Evolutionary conservation across 345 rosid species (phyloP).

Genomic region (Zanthoxylum bungeanum): DNA sequence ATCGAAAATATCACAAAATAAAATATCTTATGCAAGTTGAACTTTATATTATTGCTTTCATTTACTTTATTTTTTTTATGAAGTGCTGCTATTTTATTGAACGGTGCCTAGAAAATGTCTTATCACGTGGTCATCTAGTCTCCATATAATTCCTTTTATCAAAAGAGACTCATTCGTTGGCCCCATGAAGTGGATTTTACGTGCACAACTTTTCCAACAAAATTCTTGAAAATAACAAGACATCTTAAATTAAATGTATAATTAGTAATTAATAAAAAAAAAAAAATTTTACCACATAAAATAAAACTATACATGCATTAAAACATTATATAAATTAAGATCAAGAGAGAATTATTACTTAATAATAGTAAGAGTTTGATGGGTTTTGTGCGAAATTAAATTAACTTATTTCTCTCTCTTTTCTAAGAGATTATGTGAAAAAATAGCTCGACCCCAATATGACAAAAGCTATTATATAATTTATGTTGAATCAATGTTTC

Average conservation of each 20-base stretch:
- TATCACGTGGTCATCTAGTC: constrained; percentile 2
- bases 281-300: not conserved
- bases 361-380: not conserved
- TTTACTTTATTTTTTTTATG: not conserved
- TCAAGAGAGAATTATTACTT: not conserved
- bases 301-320: not conserved
- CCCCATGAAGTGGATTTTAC: not conserved
- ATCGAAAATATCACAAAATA: not conserved
- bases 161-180: not conserved
- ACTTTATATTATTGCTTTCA: not conserved
- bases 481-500: not conserved
- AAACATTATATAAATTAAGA: not conserved
- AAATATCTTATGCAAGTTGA: not conserved
- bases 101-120: not conserved
- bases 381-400: not conserved
- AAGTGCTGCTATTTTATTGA: not conserved
- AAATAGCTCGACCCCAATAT: too few relatives aligned
- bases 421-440: too few relatives aligned
- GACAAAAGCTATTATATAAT: too few relatives aligned
- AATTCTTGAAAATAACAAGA: constrained; percentile 7
- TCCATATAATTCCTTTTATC: not conserved
- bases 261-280: too few relatives aligned
- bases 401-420: too few relatives aligned
- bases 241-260: not conserved
- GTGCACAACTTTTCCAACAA: constrained; percentile 1